These are phyloP conservation scores for Diutina scorzettiae DNA, from an alignment of 1,139 yeast genomes.

Conservation along the genomic window DNA sequence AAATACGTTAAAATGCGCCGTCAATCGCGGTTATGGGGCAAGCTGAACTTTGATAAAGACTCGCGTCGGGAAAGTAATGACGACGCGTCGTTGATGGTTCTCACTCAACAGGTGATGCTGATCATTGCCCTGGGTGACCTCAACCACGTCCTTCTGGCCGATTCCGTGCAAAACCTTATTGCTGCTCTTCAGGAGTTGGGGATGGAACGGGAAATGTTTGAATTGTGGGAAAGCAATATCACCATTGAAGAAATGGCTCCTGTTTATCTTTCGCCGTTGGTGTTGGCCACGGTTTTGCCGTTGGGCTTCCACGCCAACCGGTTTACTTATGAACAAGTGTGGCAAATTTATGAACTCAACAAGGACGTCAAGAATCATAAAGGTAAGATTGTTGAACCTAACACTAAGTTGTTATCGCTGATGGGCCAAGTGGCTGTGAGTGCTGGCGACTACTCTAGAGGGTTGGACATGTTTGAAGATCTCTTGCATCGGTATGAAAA, in stretches of 20 bases:
- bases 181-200: constrained; percentile 27
- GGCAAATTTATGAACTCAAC: constrained; percentile 26
- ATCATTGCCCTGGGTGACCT: constrained; percentile 22
- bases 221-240: constrained; percentile 34
- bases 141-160: constrained; percentile 14
- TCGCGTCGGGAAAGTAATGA: constrained; percentile 18
- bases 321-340: constrained; percentile 45
- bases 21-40: constrained; percentile 19
- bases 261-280: constrained; percentile 15
- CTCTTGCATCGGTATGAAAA: constrained; percentile 20
- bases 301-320: constrained; percentile 52
- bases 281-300: constrained; percentile 64
- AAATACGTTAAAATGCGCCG: constrained; percentile 21
- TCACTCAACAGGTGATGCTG: constrained; percentile 24
- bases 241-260: constrained; percentile 19
- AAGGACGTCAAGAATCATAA: constrained; percentile 14
- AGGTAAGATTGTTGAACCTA: too few relatives aligned
- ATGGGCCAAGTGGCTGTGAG: constrained; percentile 31
- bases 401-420: constrained; percentile 16
- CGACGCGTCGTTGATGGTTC: constrained; percentile 21
- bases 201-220: constrained; percentile 23
- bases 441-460: constrained; percentile 29
- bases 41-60: constrained; percentile 30
- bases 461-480: constrained; percentile 29
- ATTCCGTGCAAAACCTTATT: constrained; percentile 15